Evolutionary conservation across 352 stramenopile genomes (phyloP).

Genomic region (Pythium vanterpoolii): DNA sequence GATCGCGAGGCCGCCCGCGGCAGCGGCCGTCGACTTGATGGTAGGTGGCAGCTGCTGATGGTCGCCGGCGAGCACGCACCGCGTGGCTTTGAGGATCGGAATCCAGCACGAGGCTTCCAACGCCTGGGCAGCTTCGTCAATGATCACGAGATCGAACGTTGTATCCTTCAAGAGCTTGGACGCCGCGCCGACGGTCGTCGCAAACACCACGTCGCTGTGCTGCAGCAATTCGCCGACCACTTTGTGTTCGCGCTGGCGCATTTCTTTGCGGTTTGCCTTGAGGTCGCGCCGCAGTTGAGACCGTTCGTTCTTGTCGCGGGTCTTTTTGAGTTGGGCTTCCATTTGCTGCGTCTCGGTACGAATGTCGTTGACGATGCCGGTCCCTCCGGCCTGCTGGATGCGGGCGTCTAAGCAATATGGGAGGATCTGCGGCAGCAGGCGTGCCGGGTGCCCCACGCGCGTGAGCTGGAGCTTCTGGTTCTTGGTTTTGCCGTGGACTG

Average conservation of each 20-base stretch:
- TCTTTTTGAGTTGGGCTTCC: conserved; percentile 56
- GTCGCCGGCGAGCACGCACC: conserved; percentile 91
- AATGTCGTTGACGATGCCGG: conserved; percentile 95
- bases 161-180: conserved; percentile 88
- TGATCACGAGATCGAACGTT: conserved; percentile 95
- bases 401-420: conserved; percentile 93
- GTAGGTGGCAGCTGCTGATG: conserved; percentile 97
- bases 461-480: conserved; percentile 40
- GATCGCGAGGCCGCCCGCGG: conserved; percentile 74
- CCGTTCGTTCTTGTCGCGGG: conserved; percentile 41
- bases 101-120: conserved; percentile 98
- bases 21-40: conserved; percentile 90
- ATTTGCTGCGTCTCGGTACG: conserved; percentile 85
- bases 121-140: conserved; percentile 97
- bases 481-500: conserved; percentile 16
- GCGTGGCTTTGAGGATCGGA: conserved; percentile 90
- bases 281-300: conserved; percentile 74
- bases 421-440: conserved; percentile 89
- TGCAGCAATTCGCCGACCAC: conserved; percentile 90
- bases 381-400: conserved; percentile 91
- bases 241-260: conserved; percentile 90
- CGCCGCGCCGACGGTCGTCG: conserved; percentile 94
- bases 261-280: conserved; percentile 93
- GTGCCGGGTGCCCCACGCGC: conserved; percentile 93
- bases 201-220: conserved; percentile 94